Evolutionary conservation across 495 filamentous ascomycete species (phyloP), one percentile per base, ranked within the genome.

Genomic region (Aspergillus egyptiacus): DNA sequence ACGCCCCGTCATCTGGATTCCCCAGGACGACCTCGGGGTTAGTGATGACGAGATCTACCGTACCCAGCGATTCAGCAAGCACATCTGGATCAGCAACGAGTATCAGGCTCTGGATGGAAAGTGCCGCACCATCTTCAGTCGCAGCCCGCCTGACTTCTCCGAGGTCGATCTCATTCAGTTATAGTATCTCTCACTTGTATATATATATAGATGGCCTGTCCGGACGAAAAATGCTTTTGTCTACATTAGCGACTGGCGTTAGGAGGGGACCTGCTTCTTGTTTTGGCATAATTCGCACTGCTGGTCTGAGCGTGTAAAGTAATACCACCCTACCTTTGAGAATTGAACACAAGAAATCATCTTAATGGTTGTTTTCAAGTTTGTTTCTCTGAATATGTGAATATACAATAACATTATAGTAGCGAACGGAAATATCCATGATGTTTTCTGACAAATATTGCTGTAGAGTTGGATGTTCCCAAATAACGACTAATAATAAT

Each of bases 1-100:
- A 44, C 74, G 89, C 24, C 93, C 93, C 0, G 86, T 87, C 9
- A 80, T 97, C 36, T 97, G 93, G 93, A 91, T 98, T 36, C 93
- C 93, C 7, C 78, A 89, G 30, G 93, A 98, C 61, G 86, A 93
- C 56, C 61, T 97, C 3, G 93, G 93, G 1, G 79, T 98, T 25
- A 87, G 84, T 49, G 90, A 95, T 58, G 94, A 98, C 56, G 93
- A 97, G 66, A 80, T 98, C 15, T 75, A 69, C 58, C 71, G 87
- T 35, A 96, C 89, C 13, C 74, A 81, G 50, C 76, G 78, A 52
- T 88, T 87, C 58, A 89, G 82, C 53, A 77, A 83, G 56, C 81
- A 89, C 58, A 83, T 98, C 45, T 96, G 91, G 88, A 87, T 96
- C 60, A 91, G 84, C 58, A 98, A 96, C 66, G 84, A 93, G 65